Percentiles rank a stretch among this genome's conserved stretches.
Conservation (phyloP, 148 eudicot genomes). For the Fagopyrum homotropicum region DNA sequence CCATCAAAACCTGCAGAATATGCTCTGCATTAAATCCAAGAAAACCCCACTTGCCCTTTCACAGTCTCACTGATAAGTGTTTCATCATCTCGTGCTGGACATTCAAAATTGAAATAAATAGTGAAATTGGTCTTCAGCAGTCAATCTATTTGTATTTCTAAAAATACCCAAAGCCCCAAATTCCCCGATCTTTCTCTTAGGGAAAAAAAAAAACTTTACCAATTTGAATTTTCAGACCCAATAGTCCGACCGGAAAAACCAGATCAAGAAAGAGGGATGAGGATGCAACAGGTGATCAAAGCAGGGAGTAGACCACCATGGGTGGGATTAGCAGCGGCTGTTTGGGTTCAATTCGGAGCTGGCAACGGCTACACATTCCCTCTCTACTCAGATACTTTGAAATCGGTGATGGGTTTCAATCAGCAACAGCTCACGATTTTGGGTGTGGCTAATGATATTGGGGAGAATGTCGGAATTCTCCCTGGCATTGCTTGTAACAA, state of each 20-base stretch:
- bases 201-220: background rate
- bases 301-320: slow-evolving; percentile 89
- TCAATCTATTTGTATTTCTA: background rate
- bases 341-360: slow-evolving; percentile 88
- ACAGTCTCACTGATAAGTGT: background rate
- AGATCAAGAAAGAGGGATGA: background rate
- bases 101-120: background rate
- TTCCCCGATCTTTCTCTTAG: background rate
- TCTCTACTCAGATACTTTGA: slow-evolving; percentile 56
- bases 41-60: background rate
- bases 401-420: slow-evolving; percentile 59
- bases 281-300: slow-evolving; percentile 28
- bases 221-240: background rate
- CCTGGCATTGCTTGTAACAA: slow-evolving; percentile 86
- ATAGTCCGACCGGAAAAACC: background rate
- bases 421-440: slow-evolving; percentile 83
- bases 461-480: slow-evolving; percentile 80
- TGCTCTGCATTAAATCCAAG: background rate
- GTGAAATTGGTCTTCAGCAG: background rate
- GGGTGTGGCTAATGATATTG: slow-evolving; percentile 89
- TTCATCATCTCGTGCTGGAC: background rate
- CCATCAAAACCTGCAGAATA: background rate
- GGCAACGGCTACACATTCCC: slow-evolving; percentile 76
- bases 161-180: background rate
- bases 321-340: slow-evolving; percentile 91